Base-by-base conservation (phyloP, 1,284 basidiomycete species). In the Anthracocystis setariae region DNA sequence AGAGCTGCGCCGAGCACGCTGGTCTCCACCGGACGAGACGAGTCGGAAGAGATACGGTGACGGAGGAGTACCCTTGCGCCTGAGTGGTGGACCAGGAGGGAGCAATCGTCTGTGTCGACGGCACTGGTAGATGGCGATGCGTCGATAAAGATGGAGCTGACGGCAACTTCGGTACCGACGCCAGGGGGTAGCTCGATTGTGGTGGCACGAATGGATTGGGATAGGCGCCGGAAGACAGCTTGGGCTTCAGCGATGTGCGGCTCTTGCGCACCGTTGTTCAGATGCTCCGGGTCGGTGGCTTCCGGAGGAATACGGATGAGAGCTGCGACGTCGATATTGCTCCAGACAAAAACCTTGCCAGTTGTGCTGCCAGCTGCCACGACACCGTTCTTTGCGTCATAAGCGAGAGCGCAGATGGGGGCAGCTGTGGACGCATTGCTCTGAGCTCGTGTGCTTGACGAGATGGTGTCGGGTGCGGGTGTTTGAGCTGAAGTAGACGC, bases 341-440 rank as follows among this genome's bases (percentile, higher is more conserved):
- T 47, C 80, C 80, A 82, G 17, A 80, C 66, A 21, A 75, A 60
- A 32, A 82, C n/a, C 10, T 67, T 55, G 42, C 80, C 80, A 35
- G 49, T 42, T 24, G 58, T 59, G n/a, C 53, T 75, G 21, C 73
- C 80, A 3, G 80, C 79, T 7, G 54, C 70, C 5, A 82, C 42
- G 25, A 77, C 55, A 29, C 80, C 80, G 12, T 44, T 46, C n/a
- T 46, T 66, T 2, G 78, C 65, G 43, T 74, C 69, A 44, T 74
- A 78, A 18, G 70, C 78, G 12, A 82, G 65, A n/a, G 65, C 70
- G n/a, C 59, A 68, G 21, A 73, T 57, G 17, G 70, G 65, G 23
- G 55, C 50, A 8, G 69, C 59, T 2, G 60, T 27, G 13, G 52
- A 39, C 0, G 57, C 46, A 12, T 65, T 61, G 32, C 27, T 58